Evolutionary conservation across 2,329 filamentous ascomycete species (phyloP).

Genomic region (Pyrenochaeta sp.): DNA sequence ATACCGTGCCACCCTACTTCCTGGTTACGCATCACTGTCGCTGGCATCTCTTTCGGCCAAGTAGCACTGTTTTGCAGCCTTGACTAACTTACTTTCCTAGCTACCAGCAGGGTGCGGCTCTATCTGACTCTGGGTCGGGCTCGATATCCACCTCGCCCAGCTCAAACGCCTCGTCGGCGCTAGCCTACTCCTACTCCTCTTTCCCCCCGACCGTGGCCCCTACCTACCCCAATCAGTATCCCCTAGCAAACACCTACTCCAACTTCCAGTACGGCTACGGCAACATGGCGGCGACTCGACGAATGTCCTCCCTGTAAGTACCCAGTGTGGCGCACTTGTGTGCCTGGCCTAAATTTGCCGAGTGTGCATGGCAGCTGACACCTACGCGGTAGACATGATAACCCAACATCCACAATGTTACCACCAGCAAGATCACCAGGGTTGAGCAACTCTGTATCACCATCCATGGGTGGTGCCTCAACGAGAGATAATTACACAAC

Average conservation of each 20-base stretch:
- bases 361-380: slow-evolving; percentile 51
- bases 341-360: slow-evolving; percentile 40
- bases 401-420: slow-evolving; percentile 58
- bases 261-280: slow-evolving; percentile 47
- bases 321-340: slow-evolving; percentile 43
- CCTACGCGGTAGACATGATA: slow-evolving; percentile 51
- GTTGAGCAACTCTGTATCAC: slow-evolving; percentile 51
- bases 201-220: slow-evolving; percentile 41
- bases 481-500: slow-evolving; percentile 57
- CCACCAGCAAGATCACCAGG: slow-evolving; percentile 52
- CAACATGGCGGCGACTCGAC: slow-evolving; percentile 49
- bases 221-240: slow-evolving; percentile 44
- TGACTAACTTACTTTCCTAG: slow-evolving; percentile 52
- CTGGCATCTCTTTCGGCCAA: slow-evolving; percentile 41
- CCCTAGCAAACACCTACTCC: slow-evolving; percentile 46
- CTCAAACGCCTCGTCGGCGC: slow-evolving; percentile 57
- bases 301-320: slow-evolving; percentile 56
- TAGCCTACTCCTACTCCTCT: slow-evolving; percentile 54
- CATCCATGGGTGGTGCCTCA: slow-evolving; percentile 46
- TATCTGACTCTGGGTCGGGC: slow-evolving; percentile 64
- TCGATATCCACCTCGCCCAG: slow-evolving; percentile 61
- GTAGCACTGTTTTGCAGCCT: slow-evolving; percentile 37
- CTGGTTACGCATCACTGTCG: slow-evolving; percentile 49
- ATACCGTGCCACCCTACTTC: slow-evolving; percentile 48
- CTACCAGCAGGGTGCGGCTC: slow-evolving; percentile 58